Percentiles rank a stretch among this genome's conserved stretches.
Conservation (phyloP, 805 yeast genomes). For the Pichia membranifaciens region DNA sequence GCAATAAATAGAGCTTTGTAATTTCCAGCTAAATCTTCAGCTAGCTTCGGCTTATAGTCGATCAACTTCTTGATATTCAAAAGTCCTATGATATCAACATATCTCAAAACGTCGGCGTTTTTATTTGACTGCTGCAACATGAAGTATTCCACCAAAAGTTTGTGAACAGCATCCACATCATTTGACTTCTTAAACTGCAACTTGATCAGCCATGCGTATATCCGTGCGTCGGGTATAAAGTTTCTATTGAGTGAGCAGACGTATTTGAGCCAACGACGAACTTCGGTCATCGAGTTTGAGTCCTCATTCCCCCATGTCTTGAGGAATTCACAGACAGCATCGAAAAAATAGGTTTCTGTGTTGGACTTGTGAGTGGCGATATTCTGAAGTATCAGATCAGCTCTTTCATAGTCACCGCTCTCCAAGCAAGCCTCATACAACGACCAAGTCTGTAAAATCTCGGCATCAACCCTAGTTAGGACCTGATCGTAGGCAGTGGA, state of each 20-base stretch:
- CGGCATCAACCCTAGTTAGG: slow-evolving; percentile 23
- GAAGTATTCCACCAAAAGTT: slow-evolving; percentile 16
- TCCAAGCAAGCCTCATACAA: slow-evolving; percentile 72
- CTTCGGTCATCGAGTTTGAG: slow-evolving; percentile 18
- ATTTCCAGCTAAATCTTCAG: slow-evolving; percentile 23
- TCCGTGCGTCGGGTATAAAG: slow-evolving; percentile 24
- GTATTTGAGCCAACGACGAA: slow-evolving; percentile 24
- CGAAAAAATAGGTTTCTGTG: slow-evolving; percentile 42
- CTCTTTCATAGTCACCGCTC: slow-evolving; percentile 60
- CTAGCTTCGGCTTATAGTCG: slow-evolving; percentile 19
- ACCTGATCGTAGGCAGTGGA: slow-evolving; percentile 26
- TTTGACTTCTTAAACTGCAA: slow-evolving; percentile 23
- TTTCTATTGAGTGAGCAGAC: slow-evolving; percentile 14
- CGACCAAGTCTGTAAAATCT: slow-evolving; percentile 44
- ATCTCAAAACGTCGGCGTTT: slow-evolving; percentile 33
- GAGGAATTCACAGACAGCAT: slow-evolving; percentile 65
- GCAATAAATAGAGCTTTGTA: slow-evolving; percentile 22
- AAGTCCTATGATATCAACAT: slow-evolving; percentile 42
- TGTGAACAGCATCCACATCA: slow-evolving; percentile 12
- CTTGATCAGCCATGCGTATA: slow-evolving; percentile 28
- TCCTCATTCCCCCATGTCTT: slow-evolving; percentile 29
- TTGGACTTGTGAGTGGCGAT: slow-evolving; percentile 33
- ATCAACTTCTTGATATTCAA: slow-evolving; percentile 38
- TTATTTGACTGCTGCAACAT: slow-evolving; percentile 20
- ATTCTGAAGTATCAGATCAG: slow-evolving; percentile 59